Percentiles rank a stretch among this genome's conserved stretches.
Evolutionary conservation across 768 basidiomycete genomes (phyloP).

Genomic region (Mycena chlorophos): DNA sequence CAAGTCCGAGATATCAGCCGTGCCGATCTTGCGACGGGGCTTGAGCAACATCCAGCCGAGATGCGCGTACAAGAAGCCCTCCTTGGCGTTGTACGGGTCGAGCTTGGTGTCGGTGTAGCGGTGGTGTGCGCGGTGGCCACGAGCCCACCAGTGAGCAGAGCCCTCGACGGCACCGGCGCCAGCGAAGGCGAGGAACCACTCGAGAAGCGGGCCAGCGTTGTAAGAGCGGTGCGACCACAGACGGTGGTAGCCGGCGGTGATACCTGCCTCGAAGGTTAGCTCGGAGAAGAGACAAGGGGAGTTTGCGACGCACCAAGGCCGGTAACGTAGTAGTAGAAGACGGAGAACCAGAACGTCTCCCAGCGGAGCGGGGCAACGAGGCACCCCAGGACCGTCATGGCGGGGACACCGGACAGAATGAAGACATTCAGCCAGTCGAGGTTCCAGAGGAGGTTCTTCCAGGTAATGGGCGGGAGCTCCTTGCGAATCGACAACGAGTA

Average conservation of each 20-base stretch:
- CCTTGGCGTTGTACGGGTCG: slow-evolving; percentile 92
- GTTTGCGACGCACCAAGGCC: slow-evolving; percentile 65
- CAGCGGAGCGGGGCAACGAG: slow-evolving; percentile 62
- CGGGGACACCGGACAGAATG: slow-evolving; percentile 75
- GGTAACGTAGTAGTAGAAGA: slow-evolving; percentile 43
- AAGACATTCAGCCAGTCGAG: slow-evolving; percentile 78
- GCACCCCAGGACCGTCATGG: slow-evolving; percentile 73
- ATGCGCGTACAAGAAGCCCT: slow-evolving; percentile 84
- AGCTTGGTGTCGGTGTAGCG: slow-evolving; percentile 96
- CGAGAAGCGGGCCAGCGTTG: slow-evolving; percentile 83
- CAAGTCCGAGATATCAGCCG: slow-evolving; percentile 89
- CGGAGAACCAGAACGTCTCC: slow-evolving; percentile 63
- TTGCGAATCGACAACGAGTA: neutral
- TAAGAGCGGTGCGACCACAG: slow-evolving; percentile 97
- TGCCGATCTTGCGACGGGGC: slow-evolving; percentile 87
- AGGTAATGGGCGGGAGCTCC: neutral
- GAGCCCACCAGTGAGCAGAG: slow-evolving; percentile 98
- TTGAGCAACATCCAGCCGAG: slow-evolving; percentile 93
- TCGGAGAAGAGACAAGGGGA: neutral
- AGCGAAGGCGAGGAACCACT: slow-evolving; percentile 79
- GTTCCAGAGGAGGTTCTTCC: slow-evolving; percentile 29
- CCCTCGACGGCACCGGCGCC: slow-evolving; percentile 95
- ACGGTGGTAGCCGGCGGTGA: slow-evolving; percentile 94
- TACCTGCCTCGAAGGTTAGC: slow-evolving; percentile 43
- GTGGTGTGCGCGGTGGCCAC: slow-evolving; percentile 97